Percentiles rank a stretch among this genome's conserved stretches.
phyloP scores from a whole-genome alignment of 768 basidiomycete species.

The Lactarius quietus region DNA sequence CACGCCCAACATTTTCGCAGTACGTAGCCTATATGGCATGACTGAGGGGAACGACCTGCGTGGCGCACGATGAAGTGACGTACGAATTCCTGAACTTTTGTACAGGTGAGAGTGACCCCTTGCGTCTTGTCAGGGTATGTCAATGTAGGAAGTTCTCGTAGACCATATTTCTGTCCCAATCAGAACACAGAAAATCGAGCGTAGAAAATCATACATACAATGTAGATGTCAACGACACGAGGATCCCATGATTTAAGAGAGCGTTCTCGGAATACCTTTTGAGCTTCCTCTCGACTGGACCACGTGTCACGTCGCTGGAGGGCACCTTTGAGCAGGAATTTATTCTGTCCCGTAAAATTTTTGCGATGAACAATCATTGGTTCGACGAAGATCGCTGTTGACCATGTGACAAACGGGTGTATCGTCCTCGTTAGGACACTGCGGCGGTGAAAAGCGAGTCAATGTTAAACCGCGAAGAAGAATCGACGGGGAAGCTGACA shows the following conservation, averaged over 20 bases:
- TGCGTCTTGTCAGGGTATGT: slow-evolving; percentile 41
- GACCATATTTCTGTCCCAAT: slow-evolving; percentile 38
- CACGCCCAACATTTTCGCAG: background rate
- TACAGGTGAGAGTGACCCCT: slow-evolving; percentile 50
- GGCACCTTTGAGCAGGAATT: slow-evolving; percentile 34
- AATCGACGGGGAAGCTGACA: slow-evolving; percentile 36
- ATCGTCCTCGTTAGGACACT: slow-evolving; percentile 45
- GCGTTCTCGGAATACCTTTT: slow-evolving; percentile 36
- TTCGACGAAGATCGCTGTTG: slow-evolving; percentile 44
- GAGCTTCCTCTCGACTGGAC: slow-evolving; percentile 49
- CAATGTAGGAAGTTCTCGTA: slow-evolving; percentile 41
- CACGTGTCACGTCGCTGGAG: slow-evolving; percentile 47
- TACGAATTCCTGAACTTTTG: slow-evolving; percentile 42
- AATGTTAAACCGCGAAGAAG: background rate
- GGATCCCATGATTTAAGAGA: slow-evolving; percentile 51
- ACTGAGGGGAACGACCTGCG: background rate
- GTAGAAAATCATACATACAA: slow-evolving; percentile 34
- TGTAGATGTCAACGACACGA: slow-evolving; percentile 41
- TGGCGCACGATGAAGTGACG: background rate
- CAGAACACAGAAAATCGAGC: background rate
- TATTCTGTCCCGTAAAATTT: background rate
- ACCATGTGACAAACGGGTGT: slow-evolving; percentile 38
- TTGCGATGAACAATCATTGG: slow-evolving; percentile 38
- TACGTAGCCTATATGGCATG: slow-evolving; percentile 15
- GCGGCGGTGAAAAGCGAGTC: background rate